A percentile compares a stretch with the other conserved stretches of the same genome.
Evolutionary conservation across 1,284 basidiomycete species (phyloP).

Genomic region (Sphagnurus paluster): DNA sequence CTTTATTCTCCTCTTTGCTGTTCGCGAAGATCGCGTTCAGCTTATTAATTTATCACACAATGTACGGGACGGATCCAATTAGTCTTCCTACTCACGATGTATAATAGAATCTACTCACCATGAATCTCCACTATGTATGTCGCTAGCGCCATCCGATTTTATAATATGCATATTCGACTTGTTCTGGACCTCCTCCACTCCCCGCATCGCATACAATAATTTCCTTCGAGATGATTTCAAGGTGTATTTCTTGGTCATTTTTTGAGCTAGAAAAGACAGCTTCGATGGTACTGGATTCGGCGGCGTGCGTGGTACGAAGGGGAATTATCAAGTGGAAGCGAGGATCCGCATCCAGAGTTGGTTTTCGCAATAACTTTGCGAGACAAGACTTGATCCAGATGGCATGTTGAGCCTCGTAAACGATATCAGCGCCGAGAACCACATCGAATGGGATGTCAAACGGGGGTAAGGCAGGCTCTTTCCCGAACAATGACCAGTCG

Average conservation of each 20-base stretch:
- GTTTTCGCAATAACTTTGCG: conserved; percentile 49
- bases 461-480: conserved; percentile 10
- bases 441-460: conserved; percentile 58
- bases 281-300: conserved; percentile 62
- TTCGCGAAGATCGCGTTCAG: conserved; percentile 70
- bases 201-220: conserved; percentile 54
- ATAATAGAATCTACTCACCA: conserved; percentile 1
- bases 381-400: conserved; percentile 66
- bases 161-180: conserved; percentile 66
- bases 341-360: conserved; percentile 25
- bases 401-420: conserved; percentile 73
- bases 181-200: conserved; percentile 35
- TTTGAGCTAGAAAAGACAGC: conserved; percentile 43
- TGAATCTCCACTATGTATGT: conserved; percentile 4
- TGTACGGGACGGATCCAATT: conserved; percentile 17
- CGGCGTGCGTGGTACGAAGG: conserved; percentile 61
- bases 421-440: conserved; percentile 73
- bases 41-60: conserved; percentile 45
- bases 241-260: conserved; percentile 19
- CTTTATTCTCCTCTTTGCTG: conserved; percentile 66
- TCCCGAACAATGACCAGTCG: conserved; percentile 69
- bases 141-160: conserved; percentile 56
- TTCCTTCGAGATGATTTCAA: conserved; percentile 52
- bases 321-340: conserved; percentile 77
- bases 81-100: conserved; percentile 7